Evolutionary conservation across 2,329 filamentous ascomycete species (phyloP).

Genomic region (Delphinella strobiligena): DNA sequence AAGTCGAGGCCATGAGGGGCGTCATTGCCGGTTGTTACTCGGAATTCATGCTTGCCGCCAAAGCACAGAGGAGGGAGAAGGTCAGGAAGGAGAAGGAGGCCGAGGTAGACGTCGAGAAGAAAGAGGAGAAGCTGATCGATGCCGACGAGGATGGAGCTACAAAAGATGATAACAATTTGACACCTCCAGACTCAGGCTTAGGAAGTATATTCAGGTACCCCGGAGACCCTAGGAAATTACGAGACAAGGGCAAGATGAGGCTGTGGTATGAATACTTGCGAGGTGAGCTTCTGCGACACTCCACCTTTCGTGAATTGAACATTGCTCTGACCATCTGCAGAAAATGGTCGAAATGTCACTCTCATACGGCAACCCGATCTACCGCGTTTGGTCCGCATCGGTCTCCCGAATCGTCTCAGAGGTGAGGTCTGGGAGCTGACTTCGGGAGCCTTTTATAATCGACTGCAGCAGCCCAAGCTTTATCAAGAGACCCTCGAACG

Average conservation of each 20-base stretch:
- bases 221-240: conserved; percentile 83
- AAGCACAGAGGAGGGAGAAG: conserved; percentile 25
- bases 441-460: conserved; percentile 79
- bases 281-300: conserved; percentile 6
- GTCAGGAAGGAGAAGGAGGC: conserved; percentile 19
- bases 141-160: conserved; percentile 8
- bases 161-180: conserved; percentile 5
- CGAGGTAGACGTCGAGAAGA: conserved; percentile 25
- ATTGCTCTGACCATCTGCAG: conserved; percentile 26
- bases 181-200: conserved; percentile 80
- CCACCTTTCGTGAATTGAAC: neutral
- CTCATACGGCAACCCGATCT: conserved; percentile 92
- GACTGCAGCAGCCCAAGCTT: conserved; percentile 71
- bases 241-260: conserved; percentile 93
- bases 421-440: conserved; percentile 95
- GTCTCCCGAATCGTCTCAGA: conserved; percentile 79
- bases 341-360: conserved; percentile 88
- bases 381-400: conserved; percentile 92
- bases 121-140: conserved; percentile 37
- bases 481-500: conserved; percentile 77
- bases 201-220: conserved; percentile 91
- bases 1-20: conserved; percentile 70
- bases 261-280: conserved; percentile 93
- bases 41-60: conserved; percentile 56
- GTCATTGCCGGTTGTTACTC: conserved; percentile 84